phyloP scores from a whole-genome alignment of 306 rosid genomes.

The Gillenia trifoliata region DNA sequence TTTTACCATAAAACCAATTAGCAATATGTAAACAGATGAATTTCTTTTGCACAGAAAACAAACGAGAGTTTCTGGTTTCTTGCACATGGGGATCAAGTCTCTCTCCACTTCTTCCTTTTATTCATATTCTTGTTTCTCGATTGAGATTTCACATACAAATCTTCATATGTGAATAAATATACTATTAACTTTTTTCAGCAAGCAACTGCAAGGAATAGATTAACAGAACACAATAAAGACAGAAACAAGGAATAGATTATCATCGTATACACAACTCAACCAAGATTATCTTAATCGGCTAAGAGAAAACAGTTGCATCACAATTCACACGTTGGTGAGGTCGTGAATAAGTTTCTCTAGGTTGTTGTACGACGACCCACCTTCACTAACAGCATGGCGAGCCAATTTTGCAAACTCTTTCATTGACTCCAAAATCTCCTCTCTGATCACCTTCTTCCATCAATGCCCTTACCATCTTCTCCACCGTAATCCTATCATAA shows the following conservation, averaged over 20 bases:
- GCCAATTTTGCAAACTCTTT: slow-evolving; percentile 13
- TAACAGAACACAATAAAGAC: no score
- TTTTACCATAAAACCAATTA: neutral
- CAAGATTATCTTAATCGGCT: no score
- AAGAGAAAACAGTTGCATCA: no score
- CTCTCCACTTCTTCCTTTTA: neutral
- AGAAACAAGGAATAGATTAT: no score
- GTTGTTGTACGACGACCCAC: slow-evolving; percentile 19
- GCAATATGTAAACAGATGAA: neutral
- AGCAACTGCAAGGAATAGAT: no score
- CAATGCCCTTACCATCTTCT: slow-evolving; percentile 6
- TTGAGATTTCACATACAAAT: no score
- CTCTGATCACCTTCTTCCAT: slow-evolving; percentile 9
- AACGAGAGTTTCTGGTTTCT: neutral
- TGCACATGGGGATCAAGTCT: neutral
- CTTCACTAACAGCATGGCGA: neutral
- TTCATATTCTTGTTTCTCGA: neutral
- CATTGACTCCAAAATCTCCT: slow-evolving; percentile 12
- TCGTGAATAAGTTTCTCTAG: slow-evolving; percentile 11
- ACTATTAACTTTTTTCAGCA: no score
- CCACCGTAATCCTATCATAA: slow-evolving; percentile 1
- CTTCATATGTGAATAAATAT: no score
- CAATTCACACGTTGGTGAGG: no score
- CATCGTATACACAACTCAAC: no score
- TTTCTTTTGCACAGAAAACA: neutral